Percentiles rank a stretch among this genome's conserved stretches.
phyloP scores from a whole-genome alignment of 805 yeast genomes.

The Wickerhamomyces sydowiorum region DNA sequence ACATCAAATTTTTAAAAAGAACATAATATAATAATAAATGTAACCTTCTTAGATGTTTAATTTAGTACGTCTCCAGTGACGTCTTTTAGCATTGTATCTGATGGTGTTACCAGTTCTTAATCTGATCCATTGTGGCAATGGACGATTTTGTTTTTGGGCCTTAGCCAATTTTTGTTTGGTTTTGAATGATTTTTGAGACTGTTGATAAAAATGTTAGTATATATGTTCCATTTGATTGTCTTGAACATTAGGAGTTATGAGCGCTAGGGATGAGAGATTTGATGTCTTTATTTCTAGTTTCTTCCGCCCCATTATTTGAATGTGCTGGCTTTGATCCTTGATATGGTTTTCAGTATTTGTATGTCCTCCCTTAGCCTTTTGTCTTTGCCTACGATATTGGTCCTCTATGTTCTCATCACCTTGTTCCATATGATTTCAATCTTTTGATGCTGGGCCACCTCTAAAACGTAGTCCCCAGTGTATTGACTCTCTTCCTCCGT shows the following conservation, averaged over 20 bases:
- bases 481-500: no score
- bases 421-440: no score
- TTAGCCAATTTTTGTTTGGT: constrained; percentile 98
- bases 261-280: neutral
- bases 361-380: no score
- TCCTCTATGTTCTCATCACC: no score
- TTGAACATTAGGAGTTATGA: no score
- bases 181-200: constrained; percentile 94
- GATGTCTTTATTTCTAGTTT: neutral
- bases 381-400: no score
- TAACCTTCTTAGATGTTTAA: constrained; percentile 68
- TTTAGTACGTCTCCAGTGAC: constrained; percentile 99
- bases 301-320: no score
- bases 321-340: no score
- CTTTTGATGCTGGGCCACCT: no score
- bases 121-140: constrained; percentile 99
- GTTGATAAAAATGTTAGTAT: constrained; percentile 6
- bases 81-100: constrained; percentile 99
- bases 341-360: no score
- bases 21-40: constrained; percentile 1
- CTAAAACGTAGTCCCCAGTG: no score
- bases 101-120: constrained; percentile 95
- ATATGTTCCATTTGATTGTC: neutral
- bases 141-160: constrained; percentile 99
- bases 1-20: neutral